phyloP scores from a whole-genome alignment of 306 rosid genomes.

The Abrus precatorius region DNA sequence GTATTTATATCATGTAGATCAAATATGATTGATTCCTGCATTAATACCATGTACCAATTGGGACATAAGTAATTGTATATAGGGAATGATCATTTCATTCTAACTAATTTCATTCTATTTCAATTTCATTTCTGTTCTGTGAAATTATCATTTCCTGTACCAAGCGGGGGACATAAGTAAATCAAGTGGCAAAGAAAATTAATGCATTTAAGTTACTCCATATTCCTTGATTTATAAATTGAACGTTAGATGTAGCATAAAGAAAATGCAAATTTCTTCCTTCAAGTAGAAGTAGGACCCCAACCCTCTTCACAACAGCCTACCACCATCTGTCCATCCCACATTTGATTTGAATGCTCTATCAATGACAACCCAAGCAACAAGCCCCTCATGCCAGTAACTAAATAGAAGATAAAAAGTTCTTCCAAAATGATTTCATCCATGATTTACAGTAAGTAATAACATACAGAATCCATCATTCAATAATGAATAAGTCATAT shows the following conservation, averaged over 20 bases:
- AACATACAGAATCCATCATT: slow-evolving; percentile 10
- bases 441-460: slow-evolving; percentile 6
- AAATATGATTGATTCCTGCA: neutral
- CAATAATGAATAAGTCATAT: slow-evolving; percentile 16
- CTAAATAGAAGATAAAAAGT: neutral
- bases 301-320: slow-evolving; percentile 23
- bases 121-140: neutral
- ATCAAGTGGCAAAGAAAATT: slow-evolving; percentile 18
- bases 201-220: neutral
- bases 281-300: slow-evolving; percentile 9
- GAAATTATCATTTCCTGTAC: neutral
- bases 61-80: neutral
- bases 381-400: slow-evolving; percentile 1
- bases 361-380: slow-evolving; percentile 17
- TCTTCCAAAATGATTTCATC: slow-evolving; percentile 26
- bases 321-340: neutral
- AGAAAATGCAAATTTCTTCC: neutral
- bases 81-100: neutral
- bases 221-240: slow-evolving; percentile 5
- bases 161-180: neutral
- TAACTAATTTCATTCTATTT: neutral
- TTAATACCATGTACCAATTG: neutral
- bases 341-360: slow-evolving; percentile 3
- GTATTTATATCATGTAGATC: neutral
- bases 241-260: neutral